A percentile compares a stretch with the other conserved stretches of the same genome.
These are phyloP conservation scores for Boechera retrofracta DNA, from an alignment of 345 rosid species.

Conservation along the genomic window DNA sequence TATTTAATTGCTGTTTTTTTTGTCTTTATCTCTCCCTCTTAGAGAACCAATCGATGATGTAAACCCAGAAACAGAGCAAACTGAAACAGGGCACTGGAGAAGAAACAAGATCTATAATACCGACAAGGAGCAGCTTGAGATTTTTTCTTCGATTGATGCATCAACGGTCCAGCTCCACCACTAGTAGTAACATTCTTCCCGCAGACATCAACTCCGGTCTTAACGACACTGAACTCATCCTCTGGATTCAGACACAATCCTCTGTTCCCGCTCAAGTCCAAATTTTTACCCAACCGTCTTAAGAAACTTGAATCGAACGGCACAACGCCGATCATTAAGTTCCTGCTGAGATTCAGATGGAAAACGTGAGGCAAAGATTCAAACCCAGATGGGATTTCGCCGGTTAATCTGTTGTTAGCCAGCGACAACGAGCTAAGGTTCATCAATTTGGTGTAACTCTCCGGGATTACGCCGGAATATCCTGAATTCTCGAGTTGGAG, in stretches of 20 bases:
- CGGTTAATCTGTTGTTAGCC: constrained; percentile 73
- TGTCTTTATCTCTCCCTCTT: not conserved
- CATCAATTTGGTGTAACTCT: constrained; percentile 54
- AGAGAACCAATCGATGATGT: constrained; percentile 43
- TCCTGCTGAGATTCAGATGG: constrained; percentile 82
- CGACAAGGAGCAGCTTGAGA: constrained; percentile 48
- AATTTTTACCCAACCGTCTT: constrained; percentile 67
- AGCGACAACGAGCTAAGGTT: constrained; percentile 83
- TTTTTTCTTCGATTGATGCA: constrained; percentile 50
- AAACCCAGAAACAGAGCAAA: constrained; percentile 46
- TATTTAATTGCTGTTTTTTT: constrained; percentile 7
- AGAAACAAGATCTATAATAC: constrained; percentile 29
- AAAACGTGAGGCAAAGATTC: constrained; percentile 60
- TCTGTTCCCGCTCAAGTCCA: constrained; percentile 84
- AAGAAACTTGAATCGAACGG: constrained; percentile 74
- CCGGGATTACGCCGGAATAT: constrained; percentile 70
- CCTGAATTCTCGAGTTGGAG: constrained; percentile 80
- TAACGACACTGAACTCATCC: constrained; percentile 57
- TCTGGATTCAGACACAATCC: constrained; percentile 76
- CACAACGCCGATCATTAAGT: constrained; percentile 66
- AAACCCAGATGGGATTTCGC: constrained; percentile 68
- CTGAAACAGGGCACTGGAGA: constrained; percentile 40
- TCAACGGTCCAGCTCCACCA: constrained; percentile 38
- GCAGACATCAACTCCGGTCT: constrained; percentile 68
- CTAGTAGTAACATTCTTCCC: constrained; percentile 53